Conservation (phyloP, 106 monocot species). For the Agapanthus africanus region DNA sequence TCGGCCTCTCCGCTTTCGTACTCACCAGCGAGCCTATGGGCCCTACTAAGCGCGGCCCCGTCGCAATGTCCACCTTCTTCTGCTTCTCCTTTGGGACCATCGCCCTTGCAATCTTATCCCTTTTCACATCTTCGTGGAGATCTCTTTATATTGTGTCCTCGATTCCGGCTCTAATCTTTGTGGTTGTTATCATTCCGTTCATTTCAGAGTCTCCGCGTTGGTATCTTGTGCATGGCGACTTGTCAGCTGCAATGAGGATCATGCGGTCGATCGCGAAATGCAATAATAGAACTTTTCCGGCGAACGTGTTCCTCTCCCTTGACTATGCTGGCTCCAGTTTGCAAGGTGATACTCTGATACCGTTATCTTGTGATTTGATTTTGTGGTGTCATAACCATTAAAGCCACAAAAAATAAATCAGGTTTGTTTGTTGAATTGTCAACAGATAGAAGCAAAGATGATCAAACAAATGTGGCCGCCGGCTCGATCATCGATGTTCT, state of each 20-base stretch:
- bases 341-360: too few species aligned
- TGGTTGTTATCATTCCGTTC: slow-evolving; percentile 55
- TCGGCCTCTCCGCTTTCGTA: slow-evolving; percentile 75
- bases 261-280: slow-evolving; percentile 38
- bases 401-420: too few species aligned
- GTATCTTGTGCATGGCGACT: slow-evolving; percentile 59
- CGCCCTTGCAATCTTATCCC: slow-evolving; percentile 34
- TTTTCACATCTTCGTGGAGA: slow-evolving; percentile 49
- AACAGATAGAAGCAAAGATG: too few species aligned
- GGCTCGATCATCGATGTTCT: slow-evolving; percentile 13
- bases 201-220: slow-evolving; percentile 84
- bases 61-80: slow-evolving; percentile 88
- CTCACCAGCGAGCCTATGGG: slow-evolving; percentile 90
- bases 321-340: too few species aligned
- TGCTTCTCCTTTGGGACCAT: slow-evolving; percentile 77
- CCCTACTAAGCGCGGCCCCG: slow-evolving; percentile 39
- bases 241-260: slow-evolving; percentile 37
- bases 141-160: slow-evolving; percentile 54
- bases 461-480: neutral
- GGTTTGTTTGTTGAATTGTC: too few species aligned
- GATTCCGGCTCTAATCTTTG: slow-evolving; percentile 59
- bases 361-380: too few species aligned
- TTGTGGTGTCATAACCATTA: too few species aligned
- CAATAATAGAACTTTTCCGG: slow-evolving; percentile 38
- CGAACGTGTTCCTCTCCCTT: slow-evolving; percentile 18